Evolutionary conservation across 805 yeast species (phyloP), one percentile per base, ranked within the genome.

Genomic region (Suhomyces tanzawaensis): DNA sequence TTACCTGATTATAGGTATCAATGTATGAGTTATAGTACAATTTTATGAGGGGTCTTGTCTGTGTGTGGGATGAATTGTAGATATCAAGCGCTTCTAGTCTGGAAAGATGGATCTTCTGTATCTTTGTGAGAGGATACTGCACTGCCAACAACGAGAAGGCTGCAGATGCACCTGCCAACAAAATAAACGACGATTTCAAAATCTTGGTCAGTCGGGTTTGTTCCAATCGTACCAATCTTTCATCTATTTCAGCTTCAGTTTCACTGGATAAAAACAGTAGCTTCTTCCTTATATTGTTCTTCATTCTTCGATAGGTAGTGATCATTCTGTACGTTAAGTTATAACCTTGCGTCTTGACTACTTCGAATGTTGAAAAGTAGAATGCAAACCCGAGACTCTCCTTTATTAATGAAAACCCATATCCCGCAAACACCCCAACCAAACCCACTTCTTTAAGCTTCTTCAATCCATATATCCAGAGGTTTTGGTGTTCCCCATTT

Each of bases 371-470:
- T 11, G 85, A 73, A 56, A 89, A 89, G 59, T 87, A 89, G 38
- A 80, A 73, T 0, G 91, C 95, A 71, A 87, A 89, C 2, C 95
- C 93, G n/a, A 76, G 62, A 45, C 72, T 77, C 48, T 90, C 97
- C 55, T 89, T 90, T 13, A 84, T 56, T 3, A 86, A 65, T 36
- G 90, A 82, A 31, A 88, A 67, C n/a, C 82, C 74, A 55, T 81
- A 85, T 0, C 97, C 98, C 2, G 96, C 95, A 67, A 86, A 87
- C 4, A 93, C 90, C 1, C 96, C 96, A 9, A 79, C 70, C 7
- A 81, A 59, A 0, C 97, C 97, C 35, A 90, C 74, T 45, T 85
- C 85, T 43, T 66, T 66, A 36, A 89, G 63, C 52, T 87, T 87
- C 34, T 71, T 70, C 19, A 73, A 56, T 0, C 91, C 89, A 59